Evolutionary conservation across 768 basidiomycete genomes (phyloP).

Genomic region (Rhodosporidiobolus sp.): DNA sequence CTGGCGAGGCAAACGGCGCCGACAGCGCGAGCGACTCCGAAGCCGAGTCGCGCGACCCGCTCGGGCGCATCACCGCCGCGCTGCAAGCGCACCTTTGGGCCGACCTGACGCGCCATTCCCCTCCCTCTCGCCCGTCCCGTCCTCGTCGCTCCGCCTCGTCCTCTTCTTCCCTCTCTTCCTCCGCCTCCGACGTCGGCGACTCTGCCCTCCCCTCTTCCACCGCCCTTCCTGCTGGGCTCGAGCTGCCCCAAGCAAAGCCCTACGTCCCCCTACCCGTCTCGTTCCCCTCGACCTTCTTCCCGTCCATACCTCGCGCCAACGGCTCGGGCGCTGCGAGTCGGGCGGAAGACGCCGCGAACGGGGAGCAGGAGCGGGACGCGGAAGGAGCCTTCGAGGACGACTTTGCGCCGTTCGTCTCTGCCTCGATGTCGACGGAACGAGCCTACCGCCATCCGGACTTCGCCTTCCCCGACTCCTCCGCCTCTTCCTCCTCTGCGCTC

Average conservation of each 20-base stretch:
- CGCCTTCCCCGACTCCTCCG: no score
- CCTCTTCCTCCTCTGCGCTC: neutral
- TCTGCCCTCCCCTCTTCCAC: no score
- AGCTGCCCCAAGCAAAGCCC: neutral
- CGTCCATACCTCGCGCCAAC: neutral
- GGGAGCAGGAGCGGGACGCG: neutral
- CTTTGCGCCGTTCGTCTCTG: constrained; percentile 26
- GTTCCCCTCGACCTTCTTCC: constrained; percentile 17
- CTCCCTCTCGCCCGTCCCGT: neutral
- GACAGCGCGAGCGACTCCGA: no score
- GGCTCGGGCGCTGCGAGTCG: neutral
- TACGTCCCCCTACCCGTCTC: neutral
- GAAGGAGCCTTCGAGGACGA: constrained; percentile 17
- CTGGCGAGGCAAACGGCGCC: neutral
- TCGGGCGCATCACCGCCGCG: neutral
- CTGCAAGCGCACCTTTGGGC: constrained; percentile 21
- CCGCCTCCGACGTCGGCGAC: neutral
- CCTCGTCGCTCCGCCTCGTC: fast-evolving
- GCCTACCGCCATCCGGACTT: neutral
- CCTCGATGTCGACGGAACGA: neutral
- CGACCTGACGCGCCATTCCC: neutral
- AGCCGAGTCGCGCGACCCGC: neutral
- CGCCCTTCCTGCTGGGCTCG: neutral
- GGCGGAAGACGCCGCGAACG: neutral
- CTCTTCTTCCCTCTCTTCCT: no score